Base-by-base conservation (phyloP, 805 yeast genomes). In the Candida bentonensis region DNA sequence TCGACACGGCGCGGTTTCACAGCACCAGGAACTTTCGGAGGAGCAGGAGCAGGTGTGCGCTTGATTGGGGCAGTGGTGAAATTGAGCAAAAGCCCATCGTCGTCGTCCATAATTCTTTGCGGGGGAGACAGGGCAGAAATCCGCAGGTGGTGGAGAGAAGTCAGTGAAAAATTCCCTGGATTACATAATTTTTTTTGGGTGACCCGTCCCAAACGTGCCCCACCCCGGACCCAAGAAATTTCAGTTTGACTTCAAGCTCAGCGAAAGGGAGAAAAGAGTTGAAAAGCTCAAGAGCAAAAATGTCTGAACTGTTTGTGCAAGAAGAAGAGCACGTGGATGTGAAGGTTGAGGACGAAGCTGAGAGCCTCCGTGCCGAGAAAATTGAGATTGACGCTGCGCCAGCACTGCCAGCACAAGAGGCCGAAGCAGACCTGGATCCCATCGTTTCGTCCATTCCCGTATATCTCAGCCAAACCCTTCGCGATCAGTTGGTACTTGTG, bases 31-130 rank as follows among this genome's bases (percentile, higher is more conserved):
- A n/a, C n/a, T n/a, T n/a, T n/a, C n/a, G n/a, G n/a, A n/a, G n/a
- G n/a, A n/a, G n/a, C n/a, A n/a, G n/a, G n/a, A n/a, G n/a, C n/a
- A n/a, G n/a, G n/a, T n/a, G n/a, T 59, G 7, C 27, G 27, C 27
- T 25, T 30, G 7, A 30, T 5, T 9, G 36, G 7, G n/a, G 70
- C 67, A 3, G 70, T 63, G 23, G 79, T 73, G 56, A 89, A 79
- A 59, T 89, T 89, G 55, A 89, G 59, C 54, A 88, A 62, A 62
- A 88, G 54, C 2, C 84, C 85, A 60, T 79, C 92, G 55, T 80
- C 92, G 49, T 58, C 62, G 33, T 54, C 56, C 60, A 55, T 55
- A 9, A 23, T 44, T 9, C 15, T 22, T 41, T 21, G 15, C 15
- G 21, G 21, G 21, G 22, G 21, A 26, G 23, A n/a, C 15, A 5